Conservation (phyloP, 2,329 filamentous ascomycete species). For the Epichloe bromicola region DNA sequence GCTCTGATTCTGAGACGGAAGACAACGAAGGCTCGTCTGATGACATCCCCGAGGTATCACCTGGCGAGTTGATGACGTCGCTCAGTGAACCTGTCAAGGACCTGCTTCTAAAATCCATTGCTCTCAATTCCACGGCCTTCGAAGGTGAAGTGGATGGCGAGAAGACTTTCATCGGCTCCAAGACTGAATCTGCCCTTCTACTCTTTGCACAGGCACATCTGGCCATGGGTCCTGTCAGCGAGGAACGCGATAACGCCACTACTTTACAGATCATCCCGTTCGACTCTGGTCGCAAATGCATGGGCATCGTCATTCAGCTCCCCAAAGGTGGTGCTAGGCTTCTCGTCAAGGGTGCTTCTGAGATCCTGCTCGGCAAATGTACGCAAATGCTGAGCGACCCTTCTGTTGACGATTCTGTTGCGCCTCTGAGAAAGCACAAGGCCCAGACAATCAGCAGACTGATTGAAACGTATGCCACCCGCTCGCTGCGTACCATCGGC, state of each 20-base stretch:
- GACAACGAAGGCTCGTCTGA: conserved; percentile 14
- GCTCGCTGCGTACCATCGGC: conserved; percentile 74
- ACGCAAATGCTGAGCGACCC: conserved; percentile 37
- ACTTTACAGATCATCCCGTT: conserved; percentile 60
- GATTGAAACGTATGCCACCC: conserved; percentile 65
- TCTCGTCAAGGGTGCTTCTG: conserved; percentile 52
- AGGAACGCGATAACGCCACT: conserved; percentile 47
- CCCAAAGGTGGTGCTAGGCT: conserved; percentile 39
- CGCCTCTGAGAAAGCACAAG: conserved; percentile 37
- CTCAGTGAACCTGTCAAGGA: conserved; percentile 36
- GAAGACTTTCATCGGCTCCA: conserved; percentile 59
- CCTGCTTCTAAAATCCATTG: conserved; percentile 45
- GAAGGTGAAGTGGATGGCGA: conserved; percentile 58
- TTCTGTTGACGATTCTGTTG: conserved; percentile 27
- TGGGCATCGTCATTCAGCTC: conserved; percentile 45
- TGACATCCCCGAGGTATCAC: conserved; percentile 24
- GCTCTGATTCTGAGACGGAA: conserved; percentile 13
- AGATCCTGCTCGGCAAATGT: conserved; percentile 48
- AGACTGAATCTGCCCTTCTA: conserved; percentile 66
- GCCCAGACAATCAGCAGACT: conserved; percentile 46
- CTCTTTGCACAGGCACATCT: conserved; percentile 54
- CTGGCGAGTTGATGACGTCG: conserved; percentile 33
- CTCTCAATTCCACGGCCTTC: conserved; percentile 61
- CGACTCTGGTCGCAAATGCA: conserved; percentile 63
- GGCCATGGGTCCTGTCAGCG: conserved; percentile 50